A percentile compares a stretch with the other conserved stretches of the same genome.
Evolutionary conservation across 352 stramenopile species (phyloP).

Genomic region (Blastocystis sp.): DNA sequence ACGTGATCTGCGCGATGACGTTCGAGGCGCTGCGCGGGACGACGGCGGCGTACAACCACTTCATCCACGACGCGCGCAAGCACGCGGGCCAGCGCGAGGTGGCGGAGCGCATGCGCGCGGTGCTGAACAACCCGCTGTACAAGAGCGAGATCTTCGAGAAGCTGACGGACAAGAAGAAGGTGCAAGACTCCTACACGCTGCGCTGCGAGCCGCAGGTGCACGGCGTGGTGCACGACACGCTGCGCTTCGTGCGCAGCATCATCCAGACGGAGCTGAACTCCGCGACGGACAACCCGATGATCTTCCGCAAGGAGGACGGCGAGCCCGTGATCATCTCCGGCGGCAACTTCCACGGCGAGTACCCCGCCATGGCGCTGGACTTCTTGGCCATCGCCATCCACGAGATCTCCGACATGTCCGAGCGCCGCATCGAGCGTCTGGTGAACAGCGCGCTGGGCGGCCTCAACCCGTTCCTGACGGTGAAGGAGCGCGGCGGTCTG

Average conservation of each 20-base stretch:
- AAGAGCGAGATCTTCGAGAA: constrained; percentile 81
- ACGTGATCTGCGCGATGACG: constrained; percentile 79
- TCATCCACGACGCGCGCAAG: constrained; percentile 80
- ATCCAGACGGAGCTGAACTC: constrained; percentile 85
- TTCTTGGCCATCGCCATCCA: constrained; percentile 83
- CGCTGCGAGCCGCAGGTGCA: constrained; percentile 83
- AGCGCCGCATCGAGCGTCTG: constrained; percentile 81
- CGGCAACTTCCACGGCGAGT: constrained; percentile 85
- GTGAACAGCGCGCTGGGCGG: constrained; percentile 82
- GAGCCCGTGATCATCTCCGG: constrained; percentile 82
- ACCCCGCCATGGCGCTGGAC: constrained; percentile 82
- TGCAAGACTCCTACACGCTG: constrained; percentile 84
- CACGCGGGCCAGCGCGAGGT: constrained; percentile 80
- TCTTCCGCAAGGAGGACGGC: constrained; percentile 77
- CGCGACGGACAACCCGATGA: constrained; percentile 84
- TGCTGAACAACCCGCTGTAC: constrained; percentile 75
- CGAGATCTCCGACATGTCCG: constrained; percentile 81
- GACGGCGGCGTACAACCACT: constrained; percentile 82
- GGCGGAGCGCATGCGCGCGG: constrained; percentile 78
- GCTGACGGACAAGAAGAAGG: constrained; percentile 82
- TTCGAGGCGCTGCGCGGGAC: constrained; percentile 83
- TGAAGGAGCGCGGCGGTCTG: constrained; percentile 78
- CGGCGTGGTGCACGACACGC: constrained; percentile 82
- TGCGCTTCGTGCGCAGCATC: constrained; percentile 80
- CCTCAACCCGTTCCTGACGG: constrained; percentile 79